Base-by-base conservation (phyloP, 805 yeast species). In the Tetrapisispora namnaoensis region DNA sequence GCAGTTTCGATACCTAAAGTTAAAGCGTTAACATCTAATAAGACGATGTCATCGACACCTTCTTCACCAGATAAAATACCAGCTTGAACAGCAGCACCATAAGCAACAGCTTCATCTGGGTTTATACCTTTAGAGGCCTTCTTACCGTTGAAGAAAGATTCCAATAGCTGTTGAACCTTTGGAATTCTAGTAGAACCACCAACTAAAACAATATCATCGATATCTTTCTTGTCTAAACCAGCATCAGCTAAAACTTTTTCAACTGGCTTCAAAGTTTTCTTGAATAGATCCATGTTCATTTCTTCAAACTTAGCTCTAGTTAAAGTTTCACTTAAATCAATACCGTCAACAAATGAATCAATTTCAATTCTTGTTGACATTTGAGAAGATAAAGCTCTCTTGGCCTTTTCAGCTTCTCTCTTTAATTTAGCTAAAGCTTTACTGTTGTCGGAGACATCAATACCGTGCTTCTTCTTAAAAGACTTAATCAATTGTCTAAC, bases 131-230 rank as follows among this genome's bases (percentile, higher is more conserved):
- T 91, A 59, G 95, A 87, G 57, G 95, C 91, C 73, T 89, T 89
- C 79, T 93, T 91, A 63, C 96, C 96, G 65, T 84, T 82, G 68
- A 91, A 91, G 79, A 72, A 89, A 56, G 83, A 78, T 73, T 91
- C 95, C 59, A 91, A 79, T 63, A 91, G 78, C 73, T 86, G 85
- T 76, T 90, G 98, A 60, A 91, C 91, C 79, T 89, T 93, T 74
- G 98, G 99, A 75, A 91, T 93, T 79, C 98, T 87, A 49, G 99
- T 93, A 38, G 99, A 91, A 73, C 99, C 99, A 78, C 99, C 99
- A 66, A 91, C 99, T 47, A 91, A 76, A 42, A 91, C 98, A 66
- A 91, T 89, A 65, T 91, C 99, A 70, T 91, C 88, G 62, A 91
- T 80, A 61, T 87, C 95, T 55, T 82, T 73, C 73, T 86, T 86